A percentile compares a stretch with the other conserved stretches of the same genome.
phyloP scores from a whole-genome alignment of 192 early-diverging fungal genomes.

The Linnemannia hyalina region DNA sequence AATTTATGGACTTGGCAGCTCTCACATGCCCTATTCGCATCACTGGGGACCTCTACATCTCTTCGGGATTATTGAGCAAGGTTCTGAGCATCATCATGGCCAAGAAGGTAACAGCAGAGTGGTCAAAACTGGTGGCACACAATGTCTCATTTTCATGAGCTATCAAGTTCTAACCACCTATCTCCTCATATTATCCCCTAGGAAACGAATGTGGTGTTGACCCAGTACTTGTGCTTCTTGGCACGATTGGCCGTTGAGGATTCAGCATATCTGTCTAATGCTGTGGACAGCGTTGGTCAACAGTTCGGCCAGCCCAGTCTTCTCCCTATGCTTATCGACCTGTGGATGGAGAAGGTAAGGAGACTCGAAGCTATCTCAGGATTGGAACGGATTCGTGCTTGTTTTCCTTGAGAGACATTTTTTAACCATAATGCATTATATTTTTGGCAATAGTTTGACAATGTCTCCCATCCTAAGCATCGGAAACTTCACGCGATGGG shows the following conservation, averaged over 20 bases:
- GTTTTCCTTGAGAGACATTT: not conserved
- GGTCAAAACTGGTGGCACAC: not conserved
- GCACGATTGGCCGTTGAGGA: conserved; percentile 75
- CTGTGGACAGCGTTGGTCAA: conserved; percentile 60
- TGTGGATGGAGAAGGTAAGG: conserved; percentile 79
- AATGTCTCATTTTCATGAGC: not conserved
- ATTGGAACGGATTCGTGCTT: not conserved
- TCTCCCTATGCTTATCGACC: conserved; percentile 63
- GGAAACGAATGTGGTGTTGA: conserved; percentile 70
- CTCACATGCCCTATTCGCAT: conserved; percentile 59
- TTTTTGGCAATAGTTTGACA: conserved; percentile 75
- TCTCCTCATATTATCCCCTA: conserved; percentile 4
- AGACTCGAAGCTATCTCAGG: not conserved
- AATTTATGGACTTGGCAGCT: conserved; percentile 70
- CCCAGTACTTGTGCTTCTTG: conserved; percentile 72
- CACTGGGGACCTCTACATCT: conserved; percentile 66
- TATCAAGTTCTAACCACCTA: not conserved
- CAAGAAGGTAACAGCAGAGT: conserved; percentile 30
- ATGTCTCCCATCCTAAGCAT: conserved; percentile 75
- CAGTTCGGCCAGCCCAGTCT: conserved; percentile 61
- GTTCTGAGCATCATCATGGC: conserved; percentile 69
- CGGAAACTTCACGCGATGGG: conserved; percentile 77
- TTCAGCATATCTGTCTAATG: conserved; percentile 63
- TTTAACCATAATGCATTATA: not conserved
- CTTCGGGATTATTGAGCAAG: conserved; percentile 68